phyloP scores from a whole-genome alignment of 192 early-diverging fungal genomes.

The Rhizoclosmatium sp. region DNA sequence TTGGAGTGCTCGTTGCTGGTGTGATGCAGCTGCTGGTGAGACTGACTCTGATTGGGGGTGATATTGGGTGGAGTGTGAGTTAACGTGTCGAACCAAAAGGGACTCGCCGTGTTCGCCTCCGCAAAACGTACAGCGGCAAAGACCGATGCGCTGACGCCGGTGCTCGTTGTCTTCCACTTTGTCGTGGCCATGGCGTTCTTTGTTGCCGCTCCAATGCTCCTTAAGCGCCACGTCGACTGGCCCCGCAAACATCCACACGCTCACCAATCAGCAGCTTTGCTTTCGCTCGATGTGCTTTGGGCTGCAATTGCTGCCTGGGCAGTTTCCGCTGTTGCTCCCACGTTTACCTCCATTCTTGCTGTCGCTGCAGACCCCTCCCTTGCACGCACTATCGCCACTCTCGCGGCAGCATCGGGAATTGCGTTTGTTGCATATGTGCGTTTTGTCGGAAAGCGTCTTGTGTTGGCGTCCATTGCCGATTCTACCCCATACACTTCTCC shows the following conservation, averaged over 20 bases:
- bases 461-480: not conserved
- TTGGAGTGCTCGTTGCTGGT: not conserved
- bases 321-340: not conserved
- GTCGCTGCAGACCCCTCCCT: not conserved
- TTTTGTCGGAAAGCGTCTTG: not conserved
- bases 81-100: no score
- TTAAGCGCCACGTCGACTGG: not conserved
- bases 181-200: not conserved
- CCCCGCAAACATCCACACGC: not conserved
- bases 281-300: not conserved
- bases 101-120: no score
- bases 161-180: not conserved
- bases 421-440: not conserved
- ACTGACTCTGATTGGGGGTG: no score
- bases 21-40: not conserved
- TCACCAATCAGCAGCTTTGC: not conserved
- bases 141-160: slow-evolving; percentile 6
- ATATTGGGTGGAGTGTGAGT: no score
- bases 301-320: not conserved
- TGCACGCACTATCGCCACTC: not conserved
- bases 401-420: not conserved
- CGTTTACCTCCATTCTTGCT: not conserved
- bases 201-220: not conserved
- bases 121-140: not conserved
- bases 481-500: not conserved